phyloP scores from a whole-genome alignment of 2,329 filamentous ascomycete species.

The Raffaelea albimanens region DNA sequence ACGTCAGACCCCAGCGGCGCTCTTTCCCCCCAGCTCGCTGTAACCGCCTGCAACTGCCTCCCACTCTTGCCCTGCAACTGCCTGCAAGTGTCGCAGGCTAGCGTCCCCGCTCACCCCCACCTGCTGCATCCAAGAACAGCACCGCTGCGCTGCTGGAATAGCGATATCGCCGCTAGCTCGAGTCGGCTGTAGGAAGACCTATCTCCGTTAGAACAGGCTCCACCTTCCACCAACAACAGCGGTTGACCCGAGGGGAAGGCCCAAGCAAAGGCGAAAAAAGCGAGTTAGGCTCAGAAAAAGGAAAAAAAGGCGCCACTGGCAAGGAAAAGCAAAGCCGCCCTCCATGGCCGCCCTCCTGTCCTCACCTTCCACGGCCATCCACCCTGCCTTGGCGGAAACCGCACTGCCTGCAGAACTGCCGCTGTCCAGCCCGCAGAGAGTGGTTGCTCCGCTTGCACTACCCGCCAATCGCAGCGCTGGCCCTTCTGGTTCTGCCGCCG shows the following conservation, averaged over 20 bases:
- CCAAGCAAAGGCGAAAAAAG: not conserved
- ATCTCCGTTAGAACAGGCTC: not conserved
- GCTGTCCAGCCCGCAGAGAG: not conserved
- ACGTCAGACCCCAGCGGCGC: too few relatives aligned
- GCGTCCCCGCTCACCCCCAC: too few relatives aligned
- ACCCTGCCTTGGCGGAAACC: conserved; percentile 31
- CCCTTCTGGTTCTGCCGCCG: conserved; percentile 9
- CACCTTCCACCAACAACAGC: too few relatives aligned
- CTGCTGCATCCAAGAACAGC: too few relatives aligned
- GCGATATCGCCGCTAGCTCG: not conserved
- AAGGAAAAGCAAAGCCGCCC: not conserved
- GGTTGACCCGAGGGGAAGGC: too few relatives aligned
- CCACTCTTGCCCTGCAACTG: too few relatives aligned
- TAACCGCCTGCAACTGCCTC: too few relatives aligned
- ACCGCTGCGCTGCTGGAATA: not conserved
- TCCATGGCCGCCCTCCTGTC: conserved; percentile 20
- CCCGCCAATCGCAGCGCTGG: not conserved
- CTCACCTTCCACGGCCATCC: conserved; percentile 38
- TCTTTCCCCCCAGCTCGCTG: too few relatives aligned
- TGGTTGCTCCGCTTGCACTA: not conserved
- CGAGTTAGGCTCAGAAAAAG: not conserved
- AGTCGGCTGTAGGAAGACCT: not conserved
- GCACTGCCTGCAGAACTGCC: not conserved
- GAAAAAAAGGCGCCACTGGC: not conserved
- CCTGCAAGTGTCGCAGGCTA: too few relatives aligned